Conservation (phyloP, 176 grass and related monocot species). For the Ananas comosus region DNA sequence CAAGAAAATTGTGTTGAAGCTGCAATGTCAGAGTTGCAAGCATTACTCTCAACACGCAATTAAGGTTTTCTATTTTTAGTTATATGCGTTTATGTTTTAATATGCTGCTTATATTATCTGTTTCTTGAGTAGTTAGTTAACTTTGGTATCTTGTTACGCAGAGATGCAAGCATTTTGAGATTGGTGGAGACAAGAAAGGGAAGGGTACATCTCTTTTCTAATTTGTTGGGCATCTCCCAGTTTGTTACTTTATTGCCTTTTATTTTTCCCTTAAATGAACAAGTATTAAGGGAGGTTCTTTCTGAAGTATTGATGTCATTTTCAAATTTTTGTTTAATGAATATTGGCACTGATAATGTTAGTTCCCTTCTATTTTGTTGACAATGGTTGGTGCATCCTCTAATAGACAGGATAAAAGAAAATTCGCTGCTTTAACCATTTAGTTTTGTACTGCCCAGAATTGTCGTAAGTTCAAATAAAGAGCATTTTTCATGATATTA, state of each 20-base stretch:
- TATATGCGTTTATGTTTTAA: slow-evolving; percentile 5
- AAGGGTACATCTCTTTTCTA: slow-evolving; percentile 97
- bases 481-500: too few relatives aligned
- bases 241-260: background rate
- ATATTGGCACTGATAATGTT: background rate
- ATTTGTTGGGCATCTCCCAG: slow-evolving; percentile 2
- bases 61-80: slow-evolving; percentile 31
- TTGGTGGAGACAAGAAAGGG: slow-evolving; percentile 95
- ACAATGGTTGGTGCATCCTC: background rate
- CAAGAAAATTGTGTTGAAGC: slow-evolving; percentile 93
- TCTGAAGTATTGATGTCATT: background rate
- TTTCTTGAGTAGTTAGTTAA: background rate
- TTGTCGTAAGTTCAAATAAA: too few relatives aligned
- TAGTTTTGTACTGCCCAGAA: too few relatives aligned
- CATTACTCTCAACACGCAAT: slow-evolving; percentile 69
- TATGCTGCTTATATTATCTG: background rate
- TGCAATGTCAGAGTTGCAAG: slow-evolving; percentile 93
- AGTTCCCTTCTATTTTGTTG: background rate
- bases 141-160: slow-evolving; percentile 10
- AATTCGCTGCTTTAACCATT: too few relatives aligned
- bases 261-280: background rate
- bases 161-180: slow-evolving; percentile 99
- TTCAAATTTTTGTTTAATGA: background rate
- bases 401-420: background rate
- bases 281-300: background rate